Evolutionary conservation across 2,329 filamentous ascomycete genomes (phyloP).

Genomic region (Penicillium sp.): DNA sequence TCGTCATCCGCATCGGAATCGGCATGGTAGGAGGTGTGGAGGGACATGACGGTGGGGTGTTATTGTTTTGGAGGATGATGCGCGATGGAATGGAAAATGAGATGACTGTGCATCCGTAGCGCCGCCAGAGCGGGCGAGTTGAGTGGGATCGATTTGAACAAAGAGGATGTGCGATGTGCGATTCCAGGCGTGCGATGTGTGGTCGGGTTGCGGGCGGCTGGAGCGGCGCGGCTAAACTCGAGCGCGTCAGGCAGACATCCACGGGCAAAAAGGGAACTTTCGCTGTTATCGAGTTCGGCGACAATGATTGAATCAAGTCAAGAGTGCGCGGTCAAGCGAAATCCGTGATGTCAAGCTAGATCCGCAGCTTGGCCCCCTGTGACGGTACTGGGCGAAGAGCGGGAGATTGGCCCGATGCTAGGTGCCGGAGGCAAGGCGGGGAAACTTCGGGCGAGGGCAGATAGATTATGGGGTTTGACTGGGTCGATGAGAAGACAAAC

Average conservation of each 20-base stretch:
- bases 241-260: constrained; percentile 11
- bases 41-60: constrained; percentile 40
- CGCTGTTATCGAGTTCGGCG: neutral
- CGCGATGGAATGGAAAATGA: neutral
- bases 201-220: constrained; percentile 12
- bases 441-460: constrained; percentile 14
- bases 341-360: neutral
- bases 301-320: neutral
- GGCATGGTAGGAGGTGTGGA: constrained; percentile 55
- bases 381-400: constrained; percentile 12
- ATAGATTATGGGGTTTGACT: neutral
- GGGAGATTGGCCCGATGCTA: constrained; percentile 11
- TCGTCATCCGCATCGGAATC: constrained; percentile 70
- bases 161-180: neutral
- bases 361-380: constrained; percentile 1
- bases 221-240: constrained; percentile 6
- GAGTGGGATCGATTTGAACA: constrained; percentile 5
- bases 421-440: constrained; percentile 21
- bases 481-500: neutral
- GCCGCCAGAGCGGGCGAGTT: constrained; percentile 7
- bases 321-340: no score
- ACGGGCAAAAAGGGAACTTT: neutral
- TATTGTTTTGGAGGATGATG: constrained; percentile 1
- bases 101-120: constrained; percentile 5
- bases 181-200: constrained; percentile 17